These are phyloP conservation scores for Geotrichum restrictum DNA, from an alignment of 1,139 yeast genomes.

Conservation along the genomic window DNA sequence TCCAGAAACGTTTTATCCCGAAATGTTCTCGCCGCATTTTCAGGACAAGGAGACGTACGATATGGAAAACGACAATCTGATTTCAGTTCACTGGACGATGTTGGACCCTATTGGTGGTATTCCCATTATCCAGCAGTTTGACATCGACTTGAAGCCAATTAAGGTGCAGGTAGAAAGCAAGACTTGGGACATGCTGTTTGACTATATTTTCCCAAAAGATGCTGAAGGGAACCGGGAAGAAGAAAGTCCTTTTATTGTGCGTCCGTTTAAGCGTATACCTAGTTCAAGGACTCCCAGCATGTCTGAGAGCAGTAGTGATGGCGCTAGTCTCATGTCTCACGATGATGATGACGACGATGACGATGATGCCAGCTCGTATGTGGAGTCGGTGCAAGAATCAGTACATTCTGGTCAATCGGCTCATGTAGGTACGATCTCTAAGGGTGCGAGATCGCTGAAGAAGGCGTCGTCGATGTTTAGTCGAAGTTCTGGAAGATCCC, in stretches of 20 bases:
- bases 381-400: not conserved
- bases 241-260: conserved; percentile 28
- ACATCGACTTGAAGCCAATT: conserved; percentile 57
- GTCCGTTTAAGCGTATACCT: conserved; percentile 17
- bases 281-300: conserved; percentile 8
- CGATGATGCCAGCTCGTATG: conserved; percentile 5
- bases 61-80: conserved; percentile 37
- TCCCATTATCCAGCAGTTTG: conserved; percentile 54
- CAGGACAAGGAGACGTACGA: conserved; percentile 30
- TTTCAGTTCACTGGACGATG: conserved; percentile 65
- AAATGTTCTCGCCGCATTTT: conserved; percentile 57
- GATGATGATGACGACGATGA: conserved; percentile 11
- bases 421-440: not conserved
- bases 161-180: conserved; percentile 68
- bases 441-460: not conserved
- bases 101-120: conserved; percentile 85
- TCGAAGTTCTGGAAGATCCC: not conserved
- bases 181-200: conserved; percentile 58
- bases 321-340: not conserved
- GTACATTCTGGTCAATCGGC: not conserved
- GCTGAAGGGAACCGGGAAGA: conserved; percentile 27
- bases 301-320: not conserved
- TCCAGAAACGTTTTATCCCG: conserved; percentile 61
- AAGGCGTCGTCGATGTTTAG: conserved; percentile 3
- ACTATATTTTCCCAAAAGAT: conserved; percentile 60